Evolutionary conservation across 192 early-diverging fungal species (phyloP), one percentile per base, ranked within the genome.

Genomic region (Powellomyces hirtus): DNA sequence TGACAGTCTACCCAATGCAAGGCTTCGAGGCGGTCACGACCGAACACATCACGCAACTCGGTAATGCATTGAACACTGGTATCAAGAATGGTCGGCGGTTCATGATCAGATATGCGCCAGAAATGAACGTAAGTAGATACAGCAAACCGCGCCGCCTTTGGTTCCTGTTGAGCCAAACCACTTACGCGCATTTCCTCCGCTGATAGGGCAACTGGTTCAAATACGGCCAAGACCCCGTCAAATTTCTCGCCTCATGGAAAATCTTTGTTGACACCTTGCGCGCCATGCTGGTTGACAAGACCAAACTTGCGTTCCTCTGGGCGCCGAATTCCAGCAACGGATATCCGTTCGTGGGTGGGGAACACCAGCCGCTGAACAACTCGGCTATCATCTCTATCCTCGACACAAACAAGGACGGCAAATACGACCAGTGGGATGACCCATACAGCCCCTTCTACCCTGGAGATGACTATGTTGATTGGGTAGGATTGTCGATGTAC

Each of bases 391-490:
- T 68, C 38, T 16, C 18, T 0, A 4, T 18, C 27, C 60, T 77
- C 22, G 81, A 83, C 68, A 83, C 81, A 2, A 84, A 84, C 75
- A 61, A 69, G n/a, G 72, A 84, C 65, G 79, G 79, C 38, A 38
- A 44, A 7, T 50, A 66, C 51, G 74, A 79, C 64, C 27, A 27
- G 20, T 16, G 66, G 16, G 82, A 84, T 64, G 78, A 84, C 64
- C 79, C 82, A 1, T 84, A 78, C 72, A 59, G 71, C 3, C 82
- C 82, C 0, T 84, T 63, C 68, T 84, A 77, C 62, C 82, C 82
- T 14, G 82, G 82, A 14, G 79, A 81, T 45, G 75, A 80, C 0
- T 76, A 61, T 11, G 82, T 84, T 22, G 79, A 81, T 64, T 84
- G 78, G 78, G 77, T 81, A 35, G 82, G 78, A 4, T 31, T 80